These are phyloP conservation scores for Hymenoscyphus repandus DNA, from an alignment of 2,329 filamentous ascomycete species.

Conservation along the genomic window DNA sequence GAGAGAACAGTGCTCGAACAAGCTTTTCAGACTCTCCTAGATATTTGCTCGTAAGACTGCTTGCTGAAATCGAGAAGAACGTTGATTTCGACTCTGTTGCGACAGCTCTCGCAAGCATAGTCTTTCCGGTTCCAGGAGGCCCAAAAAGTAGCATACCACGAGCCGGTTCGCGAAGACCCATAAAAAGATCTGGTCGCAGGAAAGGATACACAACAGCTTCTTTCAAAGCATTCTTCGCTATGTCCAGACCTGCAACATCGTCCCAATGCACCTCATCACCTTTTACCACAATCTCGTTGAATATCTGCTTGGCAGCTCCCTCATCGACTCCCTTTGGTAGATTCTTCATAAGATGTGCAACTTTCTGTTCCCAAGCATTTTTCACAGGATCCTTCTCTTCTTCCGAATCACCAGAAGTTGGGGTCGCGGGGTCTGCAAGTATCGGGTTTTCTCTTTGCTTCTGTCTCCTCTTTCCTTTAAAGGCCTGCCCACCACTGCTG, in stretches of 20 bases:
- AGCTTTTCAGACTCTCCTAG: slow-evolving; percentile 95
- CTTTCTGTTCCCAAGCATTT: slow-evolving; percentile 54
- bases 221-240: slow-evolving; percentile 85
- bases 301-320: slow-evolving; percentile 78
- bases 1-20: slow-evolving; percentile 80
- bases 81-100: slow-evolving; percentile 92
- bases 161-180: slow-evolving; percentile 89
- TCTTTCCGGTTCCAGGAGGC: slow-evolving; percentile 96
- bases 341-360: slow-evolving; percentile 64
- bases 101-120: slow-evolving; percentile 91
- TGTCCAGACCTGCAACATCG: slow-evolving; percentile 85
- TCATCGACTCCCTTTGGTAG: slow-evolving; percentile 79
- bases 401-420: slow-evolving; percentile 45
- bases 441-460: slow-evolving; percentile 33
- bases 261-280: slow-evolving; percentile 94
- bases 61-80: slow-evolving; percentile 95
- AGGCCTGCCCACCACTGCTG: slow-evolving; percentile 22
- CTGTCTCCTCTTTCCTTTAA: slow-evolving; percentile 24
- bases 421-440: slow-evolving; percentile 34
- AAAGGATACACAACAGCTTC: slow-evolving; percentile 98
- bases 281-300: slow-evolving; percentile 92
- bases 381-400: slow-evolving; percentile 38
- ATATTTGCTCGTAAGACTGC: slow-evolving; percentile 91
- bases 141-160: slow-evolving; percentile 94
- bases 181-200: slow-evolving; percentile 89